Percentiles rank a stretch among this genome's conserved stretches.
These are phyloP conservation scores for Komagataella pastoris DNA, from an alignment of 805 yeast genomes.

Conservation along the genomic window DNA sequence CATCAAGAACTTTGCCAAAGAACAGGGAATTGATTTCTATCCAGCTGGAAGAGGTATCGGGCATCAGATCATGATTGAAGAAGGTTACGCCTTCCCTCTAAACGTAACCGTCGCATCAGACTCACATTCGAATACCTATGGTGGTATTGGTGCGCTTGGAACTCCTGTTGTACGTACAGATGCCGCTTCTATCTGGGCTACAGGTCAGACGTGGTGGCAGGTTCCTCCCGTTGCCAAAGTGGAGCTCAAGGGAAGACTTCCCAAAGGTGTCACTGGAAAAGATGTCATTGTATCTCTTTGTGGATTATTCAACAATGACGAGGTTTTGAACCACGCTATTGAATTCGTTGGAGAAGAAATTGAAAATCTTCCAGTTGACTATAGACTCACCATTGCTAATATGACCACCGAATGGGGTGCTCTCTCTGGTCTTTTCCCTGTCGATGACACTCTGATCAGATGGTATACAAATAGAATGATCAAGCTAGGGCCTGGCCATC, in stretches of 20 bases:
- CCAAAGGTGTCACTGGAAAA: conserved; percentile 85
- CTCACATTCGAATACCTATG: conserved; percentile 95
- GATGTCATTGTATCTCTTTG: conserved; percentile 95
- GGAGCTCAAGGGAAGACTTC: conserved; percentile 69
- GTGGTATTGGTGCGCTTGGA: conserved; percentile 92
- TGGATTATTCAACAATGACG: conserved; percentile 85
- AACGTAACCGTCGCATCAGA: conserved; percentile 93
- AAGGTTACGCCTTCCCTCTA: conserved; percentile 94
- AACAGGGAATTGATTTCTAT: conserved; percentile 90
- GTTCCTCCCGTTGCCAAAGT: conserved; percentile 97
- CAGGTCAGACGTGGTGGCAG: conserved; percentile 99
- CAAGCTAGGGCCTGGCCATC: conserved; percentile 40
- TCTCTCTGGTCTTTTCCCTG: conserved; percentile 93
- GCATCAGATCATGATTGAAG: conserved; percentile 97
- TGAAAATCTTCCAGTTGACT: conserved; percentile 57
- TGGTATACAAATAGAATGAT: conserved; percentile 61
- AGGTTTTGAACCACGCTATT: conserved; percentile 86
- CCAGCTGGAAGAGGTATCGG: conserved; percentile 99
- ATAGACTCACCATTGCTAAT: conserved; percentile 85
- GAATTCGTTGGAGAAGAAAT: conserved; percentile 85
- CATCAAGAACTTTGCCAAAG: conserved; percentile 79
- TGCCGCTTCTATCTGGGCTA: conserved; percentile 99
- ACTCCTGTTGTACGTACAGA: conserved; percentile 98
- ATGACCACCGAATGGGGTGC: conserved; percentile 99
- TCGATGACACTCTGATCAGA: conserved; percentile 61